Evolutionary conservation across 2,329 filamentous ascomycete species (phyloP).

Genomic region (Massarina eburnea): DNA sequence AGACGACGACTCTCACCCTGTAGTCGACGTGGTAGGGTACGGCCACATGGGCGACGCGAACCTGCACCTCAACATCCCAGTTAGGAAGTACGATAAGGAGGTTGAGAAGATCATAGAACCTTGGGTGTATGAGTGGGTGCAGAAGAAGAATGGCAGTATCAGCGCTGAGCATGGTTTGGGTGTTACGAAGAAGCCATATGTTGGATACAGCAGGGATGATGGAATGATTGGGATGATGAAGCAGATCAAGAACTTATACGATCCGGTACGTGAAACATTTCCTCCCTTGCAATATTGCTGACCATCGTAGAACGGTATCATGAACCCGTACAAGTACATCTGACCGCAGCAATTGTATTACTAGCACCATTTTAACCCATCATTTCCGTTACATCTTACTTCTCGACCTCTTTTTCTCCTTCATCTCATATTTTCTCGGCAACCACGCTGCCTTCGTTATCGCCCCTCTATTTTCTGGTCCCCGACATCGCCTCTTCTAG

Average conservation of each 20-base stretch:
- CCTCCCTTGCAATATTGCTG: conserved; percentile 8
- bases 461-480: background rate
- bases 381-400: background rate
- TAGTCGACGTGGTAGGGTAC: conserved; percentile 90
- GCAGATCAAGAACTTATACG: conserved; percentile 90
- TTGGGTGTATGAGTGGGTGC: conserved; percentile 97
- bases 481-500: conserved; percentile 13
- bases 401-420: background rate
- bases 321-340: conserved; percentile 99
- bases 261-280: conserved; percentile 79
- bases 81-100: conserved; percentile 78
- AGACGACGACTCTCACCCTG: conserved; percentile 74
- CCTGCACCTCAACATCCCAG: conserved; percentile 87
- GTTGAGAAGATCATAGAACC: conserved; percentile 90
- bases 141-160: conserved; percentile 84
- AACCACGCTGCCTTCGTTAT: background rate
- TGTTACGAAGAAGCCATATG: conserved; percentile 91
- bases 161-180: conserved; percentile 95
- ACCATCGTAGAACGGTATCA: conserved; percentile 78
- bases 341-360: conserved; percentile 6
- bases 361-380: background rate
- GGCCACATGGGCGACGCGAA: conserved; percentile 98
- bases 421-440: background rate
- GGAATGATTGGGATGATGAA: conserved; percentile 91
- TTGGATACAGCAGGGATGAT: conserved; percentile 87